Percentiles rank a stretch among this genome's conserved stretches.
phyloP scores from a whole-genome alignment of 202 grass and related monocot species.

The Schoenoplectus triqueter region DNA sequence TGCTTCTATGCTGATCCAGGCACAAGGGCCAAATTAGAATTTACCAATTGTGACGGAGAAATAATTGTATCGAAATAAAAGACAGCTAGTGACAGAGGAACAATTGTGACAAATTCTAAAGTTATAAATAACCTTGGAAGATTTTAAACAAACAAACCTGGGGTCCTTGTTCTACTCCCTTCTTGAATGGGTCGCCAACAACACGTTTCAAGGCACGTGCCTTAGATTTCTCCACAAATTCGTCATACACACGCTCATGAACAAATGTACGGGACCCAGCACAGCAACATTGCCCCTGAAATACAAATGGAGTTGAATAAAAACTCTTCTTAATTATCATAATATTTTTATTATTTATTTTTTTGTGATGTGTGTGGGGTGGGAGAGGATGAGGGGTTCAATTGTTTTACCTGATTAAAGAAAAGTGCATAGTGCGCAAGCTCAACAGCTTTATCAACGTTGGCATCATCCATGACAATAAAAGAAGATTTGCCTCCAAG shows the following conservation, averaged over 20 bases:
- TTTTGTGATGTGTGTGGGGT: neutral
- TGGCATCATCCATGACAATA: constrained; percentile 75
- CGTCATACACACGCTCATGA: constrained; percentile 64
- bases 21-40: neutral
- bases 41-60: neutral
- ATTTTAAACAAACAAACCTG: constrained; percentile 57
- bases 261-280: constrained; percentile 81
- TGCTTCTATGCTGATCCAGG: neutral
- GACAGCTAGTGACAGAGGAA: neutral
- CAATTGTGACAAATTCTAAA: constrained; percentile 12
- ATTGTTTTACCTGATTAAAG: constrained; percentile 60
- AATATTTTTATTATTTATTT: neutral
- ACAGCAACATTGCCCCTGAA: constrained; percentile 76
- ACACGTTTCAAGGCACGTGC: constrained; percentile 51
- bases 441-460: constrained; percentile 70
- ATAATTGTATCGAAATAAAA: too few species aligned
- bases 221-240: constrained; percentile 78
- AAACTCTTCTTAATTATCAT: neutral
- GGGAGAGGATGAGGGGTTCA: neutral
- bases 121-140: neutral
- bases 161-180: constrained; percentile 71
- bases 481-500: constrained; percentile 82
- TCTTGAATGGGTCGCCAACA: constrained; percentile 74
- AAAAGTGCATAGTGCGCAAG: constrained; percentile 63
- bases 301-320: neutral